Conservation (phyloP, 2,329 filamentous ascomycete species). For the Aspergillus niger region DNA sequence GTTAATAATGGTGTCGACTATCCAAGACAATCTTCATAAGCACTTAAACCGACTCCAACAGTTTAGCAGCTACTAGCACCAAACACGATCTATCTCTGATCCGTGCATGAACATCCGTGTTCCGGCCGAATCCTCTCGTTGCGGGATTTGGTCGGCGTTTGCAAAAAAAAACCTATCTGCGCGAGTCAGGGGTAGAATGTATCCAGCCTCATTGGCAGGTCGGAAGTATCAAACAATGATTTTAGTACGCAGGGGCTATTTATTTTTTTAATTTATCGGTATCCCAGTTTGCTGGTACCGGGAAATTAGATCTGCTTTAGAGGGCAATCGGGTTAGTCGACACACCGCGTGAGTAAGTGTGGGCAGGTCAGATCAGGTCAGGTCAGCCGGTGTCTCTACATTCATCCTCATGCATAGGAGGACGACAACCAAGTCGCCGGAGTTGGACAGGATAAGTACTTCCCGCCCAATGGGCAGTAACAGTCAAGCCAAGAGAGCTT, state of each 20-base stretch:
- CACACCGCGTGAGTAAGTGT: background rate
- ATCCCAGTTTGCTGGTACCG: background rate
- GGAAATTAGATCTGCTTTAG: background rate
- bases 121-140: background rate
- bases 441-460: background rate
- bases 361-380: background rate
- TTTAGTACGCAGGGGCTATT: background rate
- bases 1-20: too few relatives aligned
- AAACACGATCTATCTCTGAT: background rate
- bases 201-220: too few relatives aligned
- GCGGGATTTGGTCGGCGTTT: slow-evolving; percentile 3
- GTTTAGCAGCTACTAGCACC: background rate
- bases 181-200: background rate
- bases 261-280: background rate
- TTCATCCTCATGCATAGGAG: background rate
- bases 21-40: background rate
- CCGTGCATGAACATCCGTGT: background rate
- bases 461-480: background rate
- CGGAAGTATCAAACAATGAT: too few relatives aligned
- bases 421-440: background rate
- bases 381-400: background rate
- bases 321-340: background rate
- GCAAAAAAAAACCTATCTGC: background rate
- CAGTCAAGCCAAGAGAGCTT: background rate
- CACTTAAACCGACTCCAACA: background rate